phyloP scores from a whole-genome alignment of 2,329 filamentous ascomycete genomes.

The Lachnellula occidentalis region DNA sequence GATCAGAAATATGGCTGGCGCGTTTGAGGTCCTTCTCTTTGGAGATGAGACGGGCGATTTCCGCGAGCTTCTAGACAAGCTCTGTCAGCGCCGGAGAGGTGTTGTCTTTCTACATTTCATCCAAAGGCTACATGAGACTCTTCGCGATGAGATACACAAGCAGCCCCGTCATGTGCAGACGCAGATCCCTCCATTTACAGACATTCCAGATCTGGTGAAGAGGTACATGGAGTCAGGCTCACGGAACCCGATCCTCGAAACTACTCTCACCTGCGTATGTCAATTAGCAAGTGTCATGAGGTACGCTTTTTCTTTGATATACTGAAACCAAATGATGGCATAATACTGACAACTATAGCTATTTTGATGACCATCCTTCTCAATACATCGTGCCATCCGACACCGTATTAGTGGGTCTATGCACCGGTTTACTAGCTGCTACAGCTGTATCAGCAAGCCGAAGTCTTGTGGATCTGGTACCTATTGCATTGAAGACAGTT shows the following conservation, averaged over 20 bases:
- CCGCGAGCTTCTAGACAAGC: slow-evolving; percentile 2
- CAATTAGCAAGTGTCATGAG: slow-evolving; percentile 3
- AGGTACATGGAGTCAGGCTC: background rate
- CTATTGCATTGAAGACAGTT: slow-evolving; percentile 23
- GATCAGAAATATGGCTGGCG: slow-evolving; percentile 2
- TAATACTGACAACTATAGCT: too few species aligned
- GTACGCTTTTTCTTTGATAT: background rate
- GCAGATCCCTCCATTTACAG: slow-evolving; percentile 5
- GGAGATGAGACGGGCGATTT: slow-evolving; percentile 5
- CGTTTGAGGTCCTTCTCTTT: slow-evolving; percentile 5
- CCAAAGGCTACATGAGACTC: background rate
- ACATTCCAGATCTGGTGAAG: slow-evolving; percentile 3
- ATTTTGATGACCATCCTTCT: background rate
- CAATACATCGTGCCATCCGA: background rate
- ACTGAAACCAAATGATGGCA: too few species aligned
- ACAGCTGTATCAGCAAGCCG: slow-evolving; percentile 24
- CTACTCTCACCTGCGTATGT: slow-evolving; percentile 2
- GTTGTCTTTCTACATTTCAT: background rate
- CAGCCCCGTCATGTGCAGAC: slow-evolving; percentile 3
- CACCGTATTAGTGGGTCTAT: slow-evolving; percentile 17
- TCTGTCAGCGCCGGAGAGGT: slow-evolving; percentile 1
- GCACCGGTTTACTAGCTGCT: slow-evolving; percentile 26
- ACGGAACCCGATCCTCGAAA: background rate
- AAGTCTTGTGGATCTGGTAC: slow-evolving; percentile 21
- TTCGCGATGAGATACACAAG: background rate